These are phyloP conservation scores for Spinellus fusiger DNA, from an alignment of 192 early-diverging fungal species.

Conservation along the genomic window DNA sequence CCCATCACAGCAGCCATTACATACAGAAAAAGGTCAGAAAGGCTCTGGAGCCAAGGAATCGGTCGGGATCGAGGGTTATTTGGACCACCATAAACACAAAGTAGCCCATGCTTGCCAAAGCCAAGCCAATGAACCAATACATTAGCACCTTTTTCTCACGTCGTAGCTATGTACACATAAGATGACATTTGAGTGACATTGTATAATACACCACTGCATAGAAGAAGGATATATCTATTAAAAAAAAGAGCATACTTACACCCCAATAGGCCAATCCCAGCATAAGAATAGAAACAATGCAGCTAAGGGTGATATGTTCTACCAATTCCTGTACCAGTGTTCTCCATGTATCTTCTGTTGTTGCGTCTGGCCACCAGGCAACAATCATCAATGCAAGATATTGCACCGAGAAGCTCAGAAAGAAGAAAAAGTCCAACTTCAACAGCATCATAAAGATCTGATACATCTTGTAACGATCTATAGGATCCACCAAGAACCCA, in stretches of 20 bases:
- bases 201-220: background rate
- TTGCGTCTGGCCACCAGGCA: constrained; percentile 12
- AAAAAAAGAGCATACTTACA: constrained; percentile 30
- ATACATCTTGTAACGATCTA: constrained; percentile 68
- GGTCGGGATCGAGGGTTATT: constrained; percentile 36
- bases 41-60: constrained; percentile 42
- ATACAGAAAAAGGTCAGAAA: constrained; percentile 55
- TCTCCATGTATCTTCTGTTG: constrained; percentile 9
- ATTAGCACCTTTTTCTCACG: constrained; percentile 49
- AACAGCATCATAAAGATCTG: constrained; percentile 77
- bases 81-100: constrained; percentile 59
- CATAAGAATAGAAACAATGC: constrained; percentile 40
- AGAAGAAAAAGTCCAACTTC: constrained; percentile 79
- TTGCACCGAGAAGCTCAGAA: constrained; percentile 73
- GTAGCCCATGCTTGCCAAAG: constrained; percentile 60
- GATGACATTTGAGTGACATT: constrained; percentile 2
- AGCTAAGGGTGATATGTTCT: constrained; percentile 43
- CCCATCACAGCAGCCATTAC: constrained; percentile 18
- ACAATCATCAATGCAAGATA: constrained; percentile 61
- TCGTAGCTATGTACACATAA: constrained; percentile 33
- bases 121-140: constrained; percentile 52
- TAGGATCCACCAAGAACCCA: background rate
- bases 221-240: background rate
- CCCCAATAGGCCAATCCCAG: constrained; percentile 48
- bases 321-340: constrained; percentile 26